phyloP scores from a whole-genome alignment of 768 basidiomycete genomes.

The Termitomyces sp. region DNA sequence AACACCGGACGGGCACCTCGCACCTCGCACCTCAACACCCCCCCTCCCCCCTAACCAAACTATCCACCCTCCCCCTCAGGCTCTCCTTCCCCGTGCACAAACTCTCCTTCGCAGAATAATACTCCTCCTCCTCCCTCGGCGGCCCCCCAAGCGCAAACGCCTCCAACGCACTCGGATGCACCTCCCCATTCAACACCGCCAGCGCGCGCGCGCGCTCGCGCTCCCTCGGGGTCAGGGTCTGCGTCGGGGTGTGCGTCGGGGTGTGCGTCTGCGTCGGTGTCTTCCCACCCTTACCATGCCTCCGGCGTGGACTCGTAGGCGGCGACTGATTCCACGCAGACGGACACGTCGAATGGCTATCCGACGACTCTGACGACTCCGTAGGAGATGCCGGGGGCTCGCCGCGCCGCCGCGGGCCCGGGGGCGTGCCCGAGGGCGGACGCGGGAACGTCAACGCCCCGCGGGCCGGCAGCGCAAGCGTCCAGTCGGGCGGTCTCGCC shows the following conservation, averaged over 20 bases:
- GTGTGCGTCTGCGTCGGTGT: too few species aligned
- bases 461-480: constrained; percentile 5
- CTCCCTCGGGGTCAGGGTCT: background rate
- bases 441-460: background rate
- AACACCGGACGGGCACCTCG: too few species aligned
- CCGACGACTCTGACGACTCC: too few species aligned
- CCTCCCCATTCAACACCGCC: background rate
- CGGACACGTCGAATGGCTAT: constrained; percentile 4
- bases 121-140: too few species aligned
- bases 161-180: background rate
- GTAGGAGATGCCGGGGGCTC: too few species aligned
- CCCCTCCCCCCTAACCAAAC: too few species aligned
- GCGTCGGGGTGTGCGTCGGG: background rate
- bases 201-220: background rate
- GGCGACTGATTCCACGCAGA: constrained; percentile 3
- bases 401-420: background rate
- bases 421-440: background rate
- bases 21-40: too few species aligned
- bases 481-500: constrained; percentile 3
- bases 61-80: too few species aligned
- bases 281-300: too few species aligned
- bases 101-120: too few species aligned
- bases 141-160: background rate
- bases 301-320: background rate
- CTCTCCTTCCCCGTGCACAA: too few species aligned